Evolutionary conservation across 306 rosid species (phyloP), one percentile per base, ranked within the genome.

Genomic region (Purshia tridentata): DNA sequence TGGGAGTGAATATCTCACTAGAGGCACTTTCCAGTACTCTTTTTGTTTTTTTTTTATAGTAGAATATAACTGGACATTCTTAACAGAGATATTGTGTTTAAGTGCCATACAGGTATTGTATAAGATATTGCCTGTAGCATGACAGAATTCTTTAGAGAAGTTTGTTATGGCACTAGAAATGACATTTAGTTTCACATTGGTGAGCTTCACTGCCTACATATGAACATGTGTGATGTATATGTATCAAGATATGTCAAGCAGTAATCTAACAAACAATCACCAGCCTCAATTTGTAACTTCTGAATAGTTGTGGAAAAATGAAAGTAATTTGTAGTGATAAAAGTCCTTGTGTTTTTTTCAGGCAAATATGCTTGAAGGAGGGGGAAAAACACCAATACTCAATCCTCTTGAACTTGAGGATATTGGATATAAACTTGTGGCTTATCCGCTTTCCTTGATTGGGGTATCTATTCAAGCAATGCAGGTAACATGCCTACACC

Each of bases 351-450:
- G n/a, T n/a, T n/a, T 76, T 68, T 77, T 64, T 79, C 70, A 91
- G 98, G 96, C 96, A 56, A 93, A 89, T 84, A 91, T 93, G 98
- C 97, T 93, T 72, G 97, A 93, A 89, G 98, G 98, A 81, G 98
- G 97, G 47, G 98, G 97, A 39, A 93, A 91, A 84, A 87, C 98
- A 52, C 98, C 97, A 1, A 82, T 93, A 75, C 83, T 89, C 46
- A 85, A 48, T 82, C 96, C 92, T 46, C 81, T 86, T 39, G 98
- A 89, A 69, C 93, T 93, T 40, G 93, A 89, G 80, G 96, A 88
- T 18, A 57, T 88, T 56, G 98, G 98, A 60, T 93, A 77, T 75
- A 93, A 91, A 73, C 69, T 93, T 65, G 97, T 93, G 70, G 87
- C 80, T 14, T 93, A 93, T 83, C 98, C 98, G 19, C 92, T 93